phyloP scores from a whole-genome alignment of 345 rosid species.

The Nasturtium officinale region DNA sequence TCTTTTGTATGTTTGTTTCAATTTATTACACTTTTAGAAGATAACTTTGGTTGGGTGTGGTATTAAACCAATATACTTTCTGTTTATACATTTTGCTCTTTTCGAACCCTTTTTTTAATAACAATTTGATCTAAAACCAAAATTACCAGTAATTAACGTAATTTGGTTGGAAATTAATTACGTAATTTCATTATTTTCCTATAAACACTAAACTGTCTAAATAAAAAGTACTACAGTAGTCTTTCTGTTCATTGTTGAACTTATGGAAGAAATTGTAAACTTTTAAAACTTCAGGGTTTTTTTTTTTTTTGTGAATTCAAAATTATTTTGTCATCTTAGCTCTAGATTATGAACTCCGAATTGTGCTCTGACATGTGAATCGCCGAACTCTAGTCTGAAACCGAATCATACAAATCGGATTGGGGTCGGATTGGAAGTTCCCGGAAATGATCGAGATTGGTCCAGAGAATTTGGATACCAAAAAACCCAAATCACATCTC shows the following conservation, averaged over 20 bases:
- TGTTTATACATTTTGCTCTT: background rate
- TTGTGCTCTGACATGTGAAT: background rate
- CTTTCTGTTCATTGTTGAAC: background rate
- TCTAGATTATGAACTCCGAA: background rate
- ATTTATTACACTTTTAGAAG: conserved; percentile 21
- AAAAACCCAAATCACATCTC: conserved; percentile 34
- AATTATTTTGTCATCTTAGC: background rate
- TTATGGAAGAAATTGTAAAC: background rate
- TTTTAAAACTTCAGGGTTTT: background rate
- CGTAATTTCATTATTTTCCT: background rate
- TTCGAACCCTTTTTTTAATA: background rate
- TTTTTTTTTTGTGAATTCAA: background rate
- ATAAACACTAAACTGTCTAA: too few relatives aligned
- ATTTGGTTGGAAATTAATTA: background rate
- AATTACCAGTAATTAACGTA: background rate
- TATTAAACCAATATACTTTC: conserved; percentile 12
- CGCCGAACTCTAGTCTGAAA: background rate
- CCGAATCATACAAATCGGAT: background rate
- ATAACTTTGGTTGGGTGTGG: conserved; percentile 17
- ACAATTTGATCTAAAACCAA: background rate
- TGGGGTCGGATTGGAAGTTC: conserved; percentile 4
- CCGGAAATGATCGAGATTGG: conserved; percentile 25
- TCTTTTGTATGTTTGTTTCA: conserved; percentile 37
- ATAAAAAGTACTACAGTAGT: too few relatives aligned
- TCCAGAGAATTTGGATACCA: conserved; percentile 1